Evolutionary conservation across 192 early-diverging fungal genomes (phyloP).

Genomic region (Anaeromyces robustus): DNA sequence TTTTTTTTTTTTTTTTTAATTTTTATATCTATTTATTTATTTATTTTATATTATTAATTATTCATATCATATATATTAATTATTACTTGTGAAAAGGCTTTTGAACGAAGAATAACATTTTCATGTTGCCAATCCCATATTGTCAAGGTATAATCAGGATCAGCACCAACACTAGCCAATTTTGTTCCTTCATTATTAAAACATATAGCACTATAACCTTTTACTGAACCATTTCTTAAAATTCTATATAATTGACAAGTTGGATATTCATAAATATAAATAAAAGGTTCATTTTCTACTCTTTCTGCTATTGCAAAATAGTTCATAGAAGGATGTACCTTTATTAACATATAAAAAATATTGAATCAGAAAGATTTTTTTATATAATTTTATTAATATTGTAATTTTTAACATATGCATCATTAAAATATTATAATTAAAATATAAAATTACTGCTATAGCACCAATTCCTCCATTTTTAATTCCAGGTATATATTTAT

Average conservation of each 20-base stretch:
- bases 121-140: slow-evolving; percentile 43
- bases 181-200: slow-evolving; percentile 35
- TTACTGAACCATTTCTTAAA: slow-evolving; percentile 24
- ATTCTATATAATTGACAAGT: slow-evolving; percentile 22
- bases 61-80: neutral
- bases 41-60: neutral
- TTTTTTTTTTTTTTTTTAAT: too few relatives aligned
- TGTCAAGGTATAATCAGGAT: slow-evolving; percentile 50
- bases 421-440: slow-evolving; percentile 5
- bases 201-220: slow-evolving; percentile 24
- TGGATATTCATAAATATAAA: slow-evolving; percentile 39
- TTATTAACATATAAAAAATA: neutral
- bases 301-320: slow-evolving; percentile 36
- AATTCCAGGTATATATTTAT: slow-evolving; percentile 25
- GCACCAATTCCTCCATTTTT: slow-evolving; percentile 34
- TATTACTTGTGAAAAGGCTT: slow-evolving; percentile 41
- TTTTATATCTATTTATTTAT: too few relatives aligned
- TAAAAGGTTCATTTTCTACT: slow-evolving; percentile 19
- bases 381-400: too few relatives aligned
- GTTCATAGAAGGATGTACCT: slow-evolving; percentile 28
- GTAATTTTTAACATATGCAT: neutral
- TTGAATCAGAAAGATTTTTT: too few relatives aligned
- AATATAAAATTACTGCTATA: slow-evolving; percentile 19
- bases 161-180: slow-evolving; percentile 32
- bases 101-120: slow-evolving; percentile 29